A percentile compares a stretch with the other conserved stretches of the same genome.
Evolutionary conservation across 345 rosid genomes (phyloP).

Genomic region (Trapa incisa): DNA sequence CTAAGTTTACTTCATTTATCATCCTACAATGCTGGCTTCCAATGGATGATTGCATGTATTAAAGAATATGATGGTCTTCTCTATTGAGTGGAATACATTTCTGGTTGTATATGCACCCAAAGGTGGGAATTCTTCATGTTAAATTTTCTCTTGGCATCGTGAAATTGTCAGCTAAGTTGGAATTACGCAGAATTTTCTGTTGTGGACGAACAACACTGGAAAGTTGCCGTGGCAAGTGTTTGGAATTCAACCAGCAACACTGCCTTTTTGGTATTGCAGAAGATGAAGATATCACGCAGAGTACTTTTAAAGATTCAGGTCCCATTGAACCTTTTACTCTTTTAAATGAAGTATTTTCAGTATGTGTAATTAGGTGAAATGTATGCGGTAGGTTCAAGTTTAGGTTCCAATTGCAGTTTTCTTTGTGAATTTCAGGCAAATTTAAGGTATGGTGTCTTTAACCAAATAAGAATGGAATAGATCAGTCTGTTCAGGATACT

Average conservation of each 20-base stretch:
- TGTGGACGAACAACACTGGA: constrained; percentile 88
- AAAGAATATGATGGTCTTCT: constrained; percentile 37
- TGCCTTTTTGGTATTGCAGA: constrained; percentile 82
- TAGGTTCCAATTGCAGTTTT: not conserved
- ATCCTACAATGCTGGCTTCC: constrained; percentile 90
- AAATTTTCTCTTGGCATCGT: not conserved
- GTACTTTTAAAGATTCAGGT: constrained; percentile 72
- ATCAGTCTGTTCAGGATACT: constrained; percentile 44
- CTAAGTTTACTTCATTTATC: not conserved
- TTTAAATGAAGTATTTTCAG: not conserved
- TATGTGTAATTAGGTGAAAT: not conserved
- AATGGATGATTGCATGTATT: constrained; percentile 86
- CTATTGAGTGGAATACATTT: constrained; percentile 61
- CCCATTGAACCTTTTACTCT: constrained; percentile 5
- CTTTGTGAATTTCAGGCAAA: constrained; percentile 41
- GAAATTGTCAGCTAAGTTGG: constrained; percentile 5
- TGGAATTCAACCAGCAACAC: constrained; percentile 66
- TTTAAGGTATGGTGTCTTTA: constrained; percentile 74
- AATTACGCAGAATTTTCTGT: constrained; percentile 55
- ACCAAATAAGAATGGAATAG: constrained; percentile 54
- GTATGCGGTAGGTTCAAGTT: not conserved
- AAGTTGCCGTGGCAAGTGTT: constrained; percentile 85
- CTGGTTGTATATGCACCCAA: constrained; percentile 99
- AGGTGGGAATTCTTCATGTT: constrained; percentile 31
- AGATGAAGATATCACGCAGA: constrained; percentile 89